Percentiles rank a stretch among this genome's conserved stretches.
phyloP scores from a whole-genome alignment of 1,284 basidiomycete species.

The Coniferiporia weirii region DNA sequence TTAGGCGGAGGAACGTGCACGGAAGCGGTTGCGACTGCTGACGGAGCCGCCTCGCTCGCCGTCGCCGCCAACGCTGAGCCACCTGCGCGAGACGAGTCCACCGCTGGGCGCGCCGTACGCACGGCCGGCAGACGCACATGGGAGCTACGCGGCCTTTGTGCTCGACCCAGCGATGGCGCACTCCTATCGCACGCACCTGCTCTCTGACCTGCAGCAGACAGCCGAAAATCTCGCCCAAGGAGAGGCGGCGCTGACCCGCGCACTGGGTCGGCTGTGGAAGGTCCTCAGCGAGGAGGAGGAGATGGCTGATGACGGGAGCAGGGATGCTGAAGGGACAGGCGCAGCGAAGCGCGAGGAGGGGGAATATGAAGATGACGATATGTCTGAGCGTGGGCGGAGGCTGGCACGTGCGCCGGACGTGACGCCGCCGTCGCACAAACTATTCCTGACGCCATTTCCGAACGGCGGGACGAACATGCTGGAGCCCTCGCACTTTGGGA shows the following conservation, averaged over 20 bases:
- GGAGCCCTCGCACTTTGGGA: slow-evolving; percentile 58
- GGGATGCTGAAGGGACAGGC: slow-evolving; percentile 31
- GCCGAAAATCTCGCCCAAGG: slow-evolving; percentile 77
- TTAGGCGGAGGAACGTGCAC: slow-evolving; percentile 72
- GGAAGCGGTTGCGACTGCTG: slow-evolving; percentile 67
- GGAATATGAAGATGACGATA: slow-evolving; percentile 44
- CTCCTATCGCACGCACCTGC: slow-evolving; percentile 66
- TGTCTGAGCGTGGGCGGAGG: slow-evolving; percentile 45
- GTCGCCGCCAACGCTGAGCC: slow-evolving; percentile 35
- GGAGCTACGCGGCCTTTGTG: slow-evolving; percentile 75
- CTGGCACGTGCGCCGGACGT: slow-evolving; percentile 59
- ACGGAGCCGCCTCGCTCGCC: slow-evolving; percentile 41
- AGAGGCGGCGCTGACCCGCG: slow-evolving; percentile 62
- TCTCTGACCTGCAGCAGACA: slow-evolving; percentile 73
- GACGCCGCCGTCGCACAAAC: slow-evolving; percentile 55
- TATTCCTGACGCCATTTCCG: slow-evolving; percentile 52
- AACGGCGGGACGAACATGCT: slow-evolving; percentile 33
- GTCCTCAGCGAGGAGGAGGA: slow-evolving; percentile 64
- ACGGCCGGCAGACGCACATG: slow-evolving; percentile 55
- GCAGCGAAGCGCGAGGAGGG: slow-evolving; percentile 63
- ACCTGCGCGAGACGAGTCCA: slow-evolving; percentile 41
- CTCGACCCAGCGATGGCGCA: slow-evolving; percentile 79
- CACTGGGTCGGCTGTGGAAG: slow-evolving; percentile 73
- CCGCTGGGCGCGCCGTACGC: slow-evolving; percentile 60
- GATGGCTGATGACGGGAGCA: slow-evolving; percentile 23